Evolutionary conservation across 2,329 filamentous ascomycete genomes (phyloP).

Genomic region (Fusarium odoratissimum): DNA sequence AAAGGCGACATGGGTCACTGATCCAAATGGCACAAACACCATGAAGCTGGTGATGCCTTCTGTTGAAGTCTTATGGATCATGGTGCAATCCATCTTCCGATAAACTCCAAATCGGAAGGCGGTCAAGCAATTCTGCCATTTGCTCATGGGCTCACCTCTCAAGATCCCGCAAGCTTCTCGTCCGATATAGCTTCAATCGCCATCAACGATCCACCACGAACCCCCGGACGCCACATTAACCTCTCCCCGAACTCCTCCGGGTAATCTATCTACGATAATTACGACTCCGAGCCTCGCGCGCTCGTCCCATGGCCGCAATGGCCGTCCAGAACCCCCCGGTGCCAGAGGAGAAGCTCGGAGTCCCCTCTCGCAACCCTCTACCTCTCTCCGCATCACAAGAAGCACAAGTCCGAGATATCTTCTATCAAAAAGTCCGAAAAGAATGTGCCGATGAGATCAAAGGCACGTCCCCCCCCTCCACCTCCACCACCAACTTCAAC

Average conservation of each 20-base stretch:
- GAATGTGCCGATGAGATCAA: constrained; percentile 84
- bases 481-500: neutral
- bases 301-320: constrained; percentile 49
- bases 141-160: constrained; percentile 42
- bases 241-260: neutral
- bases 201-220: constrained; percentile 9
- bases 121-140: constrained; percentile 37
- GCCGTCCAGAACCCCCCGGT: constrained; percentile 50
- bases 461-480: constrained; percentile 59
- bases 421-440: constrained; percentile 80
- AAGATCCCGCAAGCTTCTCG: constrained; percentile 41
- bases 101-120: constrained; percentile 24
- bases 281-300: constrained; percentile 11
- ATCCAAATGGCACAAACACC: fast-evolving
- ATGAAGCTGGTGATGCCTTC: neutral
- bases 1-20: fast-evolving
- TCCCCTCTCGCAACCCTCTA: constrained; percentile 80
- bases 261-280: neutral
- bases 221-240: neutral
- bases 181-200: constrained; percentile 34
- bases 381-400: constrained; percentile 86
- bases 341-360: constrained; percentile 51
- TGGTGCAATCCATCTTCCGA: constrained; percentile 6
- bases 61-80: neutral
- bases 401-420: constrained; percentile 82